Percentiles rank a stretch among this genome's conserved stretches.
Evolutionary conservation across 2,329 filamentous ascomycete species (phyloP).

Genomic region (Didymella arachidicola): DNA sequence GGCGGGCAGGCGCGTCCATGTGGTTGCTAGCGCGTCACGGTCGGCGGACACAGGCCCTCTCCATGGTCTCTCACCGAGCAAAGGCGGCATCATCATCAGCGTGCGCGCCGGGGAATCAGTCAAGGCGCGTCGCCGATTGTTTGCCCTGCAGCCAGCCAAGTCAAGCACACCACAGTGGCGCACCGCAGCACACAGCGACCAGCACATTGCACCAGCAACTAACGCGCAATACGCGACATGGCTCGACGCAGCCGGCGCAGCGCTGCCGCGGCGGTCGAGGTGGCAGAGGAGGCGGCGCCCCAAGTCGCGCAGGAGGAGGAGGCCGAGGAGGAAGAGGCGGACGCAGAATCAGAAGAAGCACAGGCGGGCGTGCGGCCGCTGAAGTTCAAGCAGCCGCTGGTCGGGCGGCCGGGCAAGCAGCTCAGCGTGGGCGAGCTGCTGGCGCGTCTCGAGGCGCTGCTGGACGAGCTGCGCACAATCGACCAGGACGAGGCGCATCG

Average conservation of each 20-base stretch:
- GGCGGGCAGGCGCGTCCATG: constrained; percentile 28
- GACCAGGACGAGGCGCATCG: constrained; percentile 87
- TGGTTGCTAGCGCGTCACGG: constrained; percentile 22
- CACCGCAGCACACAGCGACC: background rate
- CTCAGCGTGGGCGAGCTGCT: constrained; percentile 85
- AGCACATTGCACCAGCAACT: background rate
- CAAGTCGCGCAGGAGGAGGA: constrained; percentile 59
- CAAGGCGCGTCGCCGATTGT: constrained; percentile 18
- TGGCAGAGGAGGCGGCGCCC: constrained; percentile 33
- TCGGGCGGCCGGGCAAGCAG: constrained; percentile 90
- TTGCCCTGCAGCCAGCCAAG: constrained; percentile 2
- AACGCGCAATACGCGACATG: constrained; percentile 48
- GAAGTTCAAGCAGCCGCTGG: constrained; percentile 83
- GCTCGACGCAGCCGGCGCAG: constrained; percentile 51
- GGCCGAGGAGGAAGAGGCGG: constrained; percentile 47
- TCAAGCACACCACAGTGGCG: background rate
- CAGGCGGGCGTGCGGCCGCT: constrained; percentile 56
- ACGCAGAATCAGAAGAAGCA: constrained; percentile 5
- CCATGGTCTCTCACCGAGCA: constrained; percentile 14
- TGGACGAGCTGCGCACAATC: constrained; percentile 81
- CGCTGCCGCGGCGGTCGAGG: constrained; percentile 44
- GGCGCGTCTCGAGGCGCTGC: constrained; percentile 78
- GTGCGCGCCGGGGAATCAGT: constrained; percentile 17
- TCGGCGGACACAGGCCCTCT: constrained; percentile 18
- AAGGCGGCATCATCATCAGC: constrained; percentile 15